Evolutionary conservation across 345 rosid species (phyloP), one percentile per base, ranked within the genome.

Genomic region (Microcos paniculata): DNA sequence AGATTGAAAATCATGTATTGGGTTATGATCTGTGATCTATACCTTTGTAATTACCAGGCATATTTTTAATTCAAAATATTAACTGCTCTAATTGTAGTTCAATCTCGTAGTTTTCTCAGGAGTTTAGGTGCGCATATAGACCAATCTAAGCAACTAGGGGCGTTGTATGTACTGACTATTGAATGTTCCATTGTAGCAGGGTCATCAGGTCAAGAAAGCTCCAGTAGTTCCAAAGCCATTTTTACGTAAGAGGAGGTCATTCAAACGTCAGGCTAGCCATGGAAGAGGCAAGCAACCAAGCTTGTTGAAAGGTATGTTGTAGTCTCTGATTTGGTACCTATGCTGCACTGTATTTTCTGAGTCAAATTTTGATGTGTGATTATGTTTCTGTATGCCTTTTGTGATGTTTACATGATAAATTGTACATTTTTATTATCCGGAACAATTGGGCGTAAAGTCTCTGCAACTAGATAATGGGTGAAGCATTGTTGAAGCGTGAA

Each of bases 221-320:
- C 77, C 92, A 4, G 49, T 84, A 7, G 74, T 87, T 82, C 86
- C 88, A 24, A 92, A 86, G 80, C 86, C 94, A 64, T 82, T 75
- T 73, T 72, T 89, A 51, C 97, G 97, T 5, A 92, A 92, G 83
- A 87, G 84, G 84, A 88, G 97, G 79, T 88, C 97, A 14, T 85
- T 90, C 80, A 96, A 90, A 77, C 88, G 96, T 69, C 96, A 90
- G 73, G 82, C 82, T 49, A 87, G 91, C 78, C 90, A 84, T 71
- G 97, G 97, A 76, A 90, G 96, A 79, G 89, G 89, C 87, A 96
- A 90, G 81, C 91, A 84, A 72, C 86, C 80, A 14, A 75, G 70
- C 71, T 59, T 86, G 24, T 75, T 91, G 82, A 87, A 83, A 77
- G 91, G 98, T 93, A 77, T 55, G 79, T 69, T 77, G 56, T 56